Base-by-base conservation (phyloP, 2,329 filamentous ascomycete species). In the Graphilbum sp. region DNA sequence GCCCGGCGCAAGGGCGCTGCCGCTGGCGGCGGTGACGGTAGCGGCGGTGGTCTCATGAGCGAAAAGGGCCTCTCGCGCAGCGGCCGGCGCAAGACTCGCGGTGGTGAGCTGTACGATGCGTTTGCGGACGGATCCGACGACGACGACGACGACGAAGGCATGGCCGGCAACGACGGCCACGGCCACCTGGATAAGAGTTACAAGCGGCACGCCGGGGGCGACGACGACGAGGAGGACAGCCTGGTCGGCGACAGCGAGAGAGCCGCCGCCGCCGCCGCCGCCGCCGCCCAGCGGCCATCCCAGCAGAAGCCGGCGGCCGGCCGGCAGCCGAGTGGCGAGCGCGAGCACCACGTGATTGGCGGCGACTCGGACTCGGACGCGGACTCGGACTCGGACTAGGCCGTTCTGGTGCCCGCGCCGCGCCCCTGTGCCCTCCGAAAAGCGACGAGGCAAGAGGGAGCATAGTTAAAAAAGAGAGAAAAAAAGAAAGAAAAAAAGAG, bases 41-140 rank as follows among this genome's bases (percentile, higher is more conserved):
- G 13, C 10, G 37, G 37, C 11, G 23, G 10, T 17, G 20, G 17
- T 30, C 27, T 35, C 21, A 23, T 12, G 6, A 24, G 21, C 36
- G 63, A 63, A 54, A 69, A 61, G 59, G 59, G 42, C n/a, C n/a
- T 10, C 30, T 18, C 32, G 20, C 53, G 57, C 47, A 62, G 61
- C 47, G 49, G 61, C 16, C 62, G 64, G 41, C 66, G 70, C 46
- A 47, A 44, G 39, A 66, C 68, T 37, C 58, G 84, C 17, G 90
- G 85, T 2, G 86, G 88, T 21, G 88, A 96, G 61, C 62, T 98
- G 33, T 98, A 98, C 55, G 90, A 98, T 63, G 90, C 90, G 5
- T 98, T 98, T 66, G 90, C 90, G 0, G 87, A 84, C 15, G 88
- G 86, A 37, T 75, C 71, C 43, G 69, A 72, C 19, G 88, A 88